Evolutionary conservation across 2,329 filamentous ascomycete species (phyloP).

Genomic region (Polytolypa hystricis): DNA sequence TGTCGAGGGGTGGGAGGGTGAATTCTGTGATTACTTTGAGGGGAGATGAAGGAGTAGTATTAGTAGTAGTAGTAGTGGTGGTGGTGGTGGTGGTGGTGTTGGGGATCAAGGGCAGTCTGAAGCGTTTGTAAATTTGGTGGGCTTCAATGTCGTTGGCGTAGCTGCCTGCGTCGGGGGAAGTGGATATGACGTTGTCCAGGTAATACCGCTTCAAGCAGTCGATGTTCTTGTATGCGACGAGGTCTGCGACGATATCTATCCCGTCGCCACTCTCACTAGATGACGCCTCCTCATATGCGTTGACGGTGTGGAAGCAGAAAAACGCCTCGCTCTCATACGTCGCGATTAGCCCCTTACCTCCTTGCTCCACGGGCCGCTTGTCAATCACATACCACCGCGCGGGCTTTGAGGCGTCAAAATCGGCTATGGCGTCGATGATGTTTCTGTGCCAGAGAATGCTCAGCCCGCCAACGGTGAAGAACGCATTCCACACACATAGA

Average conservation of each 20-base stretch:
- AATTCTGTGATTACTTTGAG: background rate
- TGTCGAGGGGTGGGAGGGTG: conserved; percentile 16
- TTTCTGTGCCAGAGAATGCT: conserved; percentile 55
- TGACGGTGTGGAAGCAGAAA: conserved; percentile 72
- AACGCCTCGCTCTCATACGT: conserved; percentile 56
- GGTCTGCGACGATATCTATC: conserved; percentile 53
- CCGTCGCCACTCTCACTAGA: conserved; percentile 23
- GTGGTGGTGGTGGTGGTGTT: background rate
- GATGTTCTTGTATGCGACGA: conserved; percentile 51
- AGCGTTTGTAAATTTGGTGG: conserved; percentile 22
- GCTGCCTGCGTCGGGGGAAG: conserved; percentile 37
- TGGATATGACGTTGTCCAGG: conserved; percentile 55
- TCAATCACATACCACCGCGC: conserved; percentile 68
- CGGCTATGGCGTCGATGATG: conserved; percentile 54
- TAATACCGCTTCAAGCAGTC: conserved; percentile 59
- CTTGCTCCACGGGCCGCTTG: conserved; percentile 32
- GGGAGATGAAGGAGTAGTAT: too few species aligned
- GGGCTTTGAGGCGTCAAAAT: conserved; percentile 46
- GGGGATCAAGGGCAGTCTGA: conserved; percentile 27
- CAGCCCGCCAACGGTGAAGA: conserved; percentile 47
- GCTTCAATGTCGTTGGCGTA: conserved; percentile 31
- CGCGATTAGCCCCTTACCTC: conserved; percentile 54
- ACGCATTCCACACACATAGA: conserved; percentile 60
- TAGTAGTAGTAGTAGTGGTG: conserved; percentile 2
- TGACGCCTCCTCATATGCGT: conserved; percentile 57